A percentile compares a stretch with the other conserved stretches of the same genome.
These are phyloP conservation scores for Metarhizium humberi DNA, from an alignment of 2,329 filamentous ascomycete genomes.

Conservation along the genomic window DNA sequence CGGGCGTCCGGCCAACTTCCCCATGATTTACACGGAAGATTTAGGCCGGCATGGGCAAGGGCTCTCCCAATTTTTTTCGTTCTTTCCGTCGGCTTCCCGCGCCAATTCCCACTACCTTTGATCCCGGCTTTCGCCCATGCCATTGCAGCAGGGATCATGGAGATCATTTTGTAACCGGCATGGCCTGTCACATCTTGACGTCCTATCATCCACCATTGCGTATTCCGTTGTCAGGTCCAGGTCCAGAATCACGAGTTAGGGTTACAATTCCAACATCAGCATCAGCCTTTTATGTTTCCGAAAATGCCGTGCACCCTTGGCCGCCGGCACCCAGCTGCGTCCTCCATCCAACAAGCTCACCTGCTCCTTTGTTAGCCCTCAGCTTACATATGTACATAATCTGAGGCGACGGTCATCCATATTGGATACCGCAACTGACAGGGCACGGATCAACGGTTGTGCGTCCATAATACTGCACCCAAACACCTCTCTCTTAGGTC, in stretches of 20 bases:
- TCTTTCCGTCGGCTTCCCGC: neutral
- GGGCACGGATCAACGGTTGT: neutral
- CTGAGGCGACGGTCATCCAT: neutral
- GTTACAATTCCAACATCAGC: neutral
- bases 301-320: slow-evolving; percentile 2
- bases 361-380: neutral
- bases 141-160: neutral
- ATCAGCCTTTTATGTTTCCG: neutral
- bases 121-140: neutral
- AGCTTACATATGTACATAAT: neutral
- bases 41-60: neutral
- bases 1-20: neutral
- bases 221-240: neutral
- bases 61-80: neutral
- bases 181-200: neutral
- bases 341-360: neutral
- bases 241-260: neutral
- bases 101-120: neutral
- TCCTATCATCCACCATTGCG: neutral
- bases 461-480: neutral
- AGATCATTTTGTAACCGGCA: neutral
- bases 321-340: neutral
- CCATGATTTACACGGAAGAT: neutral
- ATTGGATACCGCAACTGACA: neutral
- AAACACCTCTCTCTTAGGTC: neutral